Base-by-base conservation (phyloP, 2,329 filamentous ascomycete species). In the Phaeosphaeriaceae sp. region DNA sequence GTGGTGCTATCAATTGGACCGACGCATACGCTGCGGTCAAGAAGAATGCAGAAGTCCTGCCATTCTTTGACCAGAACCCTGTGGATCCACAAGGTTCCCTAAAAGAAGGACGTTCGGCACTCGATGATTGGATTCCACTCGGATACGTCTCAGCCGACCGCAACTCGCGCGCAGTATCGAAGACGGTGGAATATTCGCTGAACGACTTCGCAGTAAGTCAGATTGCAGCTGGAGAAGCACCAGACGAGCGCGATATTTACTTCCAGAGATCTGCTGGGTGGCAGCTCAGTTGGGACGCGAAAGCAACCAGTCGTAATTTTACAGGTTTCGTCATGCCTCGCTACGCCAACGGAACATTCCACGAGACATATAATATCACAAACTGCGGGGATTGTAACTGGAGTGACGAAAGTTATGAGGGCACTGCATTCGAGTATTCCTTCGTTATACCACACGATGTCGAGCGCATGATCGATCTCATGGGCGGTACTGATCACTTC, bases 21-120 rank as follows among this genome's bases (percentile, higher is more conserved):
- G 85, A 84, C 11, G 90, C 87, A 0, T 92, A 91, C 61, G 84
- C 87, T 50, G 91, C 91, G 0, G 85, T 93, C 0, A 83, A 90
- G 19, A 89, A 89, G 62, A 88, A 93, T 60, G 89, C 89, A 2
- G 89, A 92, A 65, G 82, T 87, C 1, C 24, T 74, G 0, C 74
- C 74, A 0, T 75, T 69, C 54, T 76, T 71, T 31, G 74, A 77
- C 31, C 58, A 74, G 27, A 77, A 76, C 41, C 73, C 74, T 5
- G 65, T 76, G 1, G 74, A 77, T 47, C 53, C 63, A 1, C 69
- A 70, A 59, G 77, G 76, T 13, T 76, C 76, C 0, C 68, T 79
- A 6, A 79, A 80, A 52, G 77, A 81, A 61, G 80, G 80, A 0
- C 76, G 79, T 1, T 77, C 75, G 6, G 79, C 78, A 1, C 67